These are phyloP conservation scores for Pichia pseudocactophila DNA, from an alignment of 805 yeast species.

Conservation along the genomic window DNA sequence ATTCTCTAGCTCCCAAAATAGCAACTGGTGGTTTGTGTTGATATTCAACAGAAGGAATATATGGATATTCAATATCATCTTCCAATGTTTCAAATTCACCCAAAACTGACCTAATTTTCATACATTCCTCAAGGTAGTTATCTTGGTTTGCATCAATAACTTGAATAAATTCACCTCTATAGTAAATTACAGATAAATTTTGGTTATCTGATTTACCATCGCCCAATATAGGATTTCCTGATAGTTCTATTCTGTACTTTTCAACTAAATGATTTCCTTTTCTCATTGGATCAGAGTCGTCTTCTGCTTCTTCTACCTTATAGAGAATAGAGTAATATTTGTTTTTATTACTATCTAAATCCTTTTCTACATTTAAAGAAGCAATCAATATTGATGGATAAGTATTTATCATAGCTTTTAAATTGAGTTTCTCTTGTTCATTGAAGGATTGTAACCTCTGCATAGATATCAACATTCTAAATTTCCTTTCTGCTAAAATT, in stretches of 20 bases:
- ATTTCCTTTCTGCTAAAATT: slow-evolving; percentile 70
- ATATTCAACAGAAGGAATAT: slow-evolving; percentile 46
- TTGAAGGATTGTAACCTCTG: slow-evolving; percentile 67
- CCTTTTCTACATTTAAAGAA: slow-evolving; percentile 42
- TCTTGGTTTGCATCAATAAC: slow-evolving; percentile 96
- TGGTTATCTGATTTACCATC: slow-evolving; percentile 97
- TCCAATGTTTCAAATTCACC: slow-evolving; percentile 77
- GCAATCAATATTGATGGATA: slow-evolving; percentile 61
- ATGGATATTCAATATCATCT: slow-evolving; percentile 40
- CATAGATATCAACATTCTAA: slow-evolving; percentile 77
- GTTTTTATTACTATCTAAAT: slow-evolving; percentile 32
- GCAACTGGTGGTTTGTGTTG: slow-evolving; percentile 57
- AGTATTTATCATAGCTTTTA: slow-evolving; percentile 56
- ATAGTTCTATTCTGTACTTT: slow-evolving; percentile 58
- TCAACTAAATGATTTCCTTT: slow-evolving; percentile 29
- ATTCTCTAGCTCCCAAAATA: slow-evolving; percentile 90
- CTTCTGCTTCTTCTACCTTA: slow-evolving; percentile 44
- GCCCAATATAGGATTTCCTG: slow-evolving; percentile 92
- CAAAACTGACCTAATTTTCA: slow-evolving; percentile 78
- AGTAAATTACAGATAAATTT: slow-evolving; percentile 76
- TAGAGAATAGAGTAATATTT: slow-evolving; percentile 58
- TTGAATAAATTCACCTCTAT: slow-evolving; percentile 91
- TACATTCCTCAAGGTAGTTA: slow-evolving; percentile 87
- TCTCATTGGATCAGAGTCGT: slow-evolving; percentile 31
- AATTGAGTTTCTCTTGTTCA: slow-evolving; percentile 57